Evolutionary conservation across 768 basidiomycete genomes (phyloP).

Genomic region (Tremella mesenterica): DNA sequence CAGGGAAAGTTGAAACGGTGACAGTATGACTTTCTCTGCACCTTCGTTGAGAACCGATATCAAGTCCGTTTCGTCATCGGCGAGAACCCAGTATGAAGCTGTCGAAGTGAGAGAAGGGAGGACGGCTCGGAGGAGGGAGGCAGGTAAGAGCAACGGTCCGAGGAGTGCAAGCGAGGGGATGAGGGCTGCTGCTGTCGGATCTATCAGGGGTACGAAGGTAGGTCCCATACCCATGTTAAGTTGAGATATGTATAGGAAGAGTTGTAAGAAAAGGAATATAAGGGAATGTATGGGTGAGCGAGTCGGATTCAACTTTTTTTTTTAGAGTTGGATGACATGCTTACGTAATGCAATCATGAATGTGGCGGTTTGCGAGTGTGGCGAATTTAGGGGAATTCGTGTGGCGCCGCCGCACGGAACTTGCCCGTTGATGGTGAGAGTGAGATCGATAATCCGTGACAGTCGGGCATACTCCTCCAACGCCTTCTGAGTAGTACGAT

Average conservation of each 20-base stretch:
- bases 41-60: conserved; percentile 63
- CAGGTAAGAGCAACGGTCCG: conserved; percentile 61
- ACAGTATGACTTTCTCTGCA: conserved; percentile 68
- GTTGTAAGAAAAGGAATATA: no score
- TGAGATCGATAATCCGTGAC: no score
- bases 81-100: conserved; percentile 33
- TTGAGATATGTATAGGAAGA: conserved; percentile 2
- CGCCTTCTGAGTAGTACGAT: no score
- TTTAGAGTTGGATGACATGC: no score
- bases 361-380: no score
- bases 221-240: conserved; percentile 34
- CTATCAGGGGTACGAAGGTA: conserved; percentile 45
- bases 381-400: no score
- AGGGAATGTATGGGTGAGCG: neutral
- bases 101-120: conserved; percentile 44
- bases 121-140: conserved; percentile 31
- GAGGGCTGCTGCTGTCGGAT: conserved; percentile 47
- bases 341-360: no score
- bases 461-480: no score
- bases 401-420: no score
- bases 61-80: conserved; percentile 14
- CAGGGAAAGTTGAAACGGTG: conserved; percentile 49
- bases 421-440: no score
- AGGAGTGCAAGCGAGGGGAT: conserved; percentile 61
- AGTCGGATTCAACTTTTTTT: neutral